Conservation (phyloP, 345 rosid genomes). For the Turnera subulata region DNA sequence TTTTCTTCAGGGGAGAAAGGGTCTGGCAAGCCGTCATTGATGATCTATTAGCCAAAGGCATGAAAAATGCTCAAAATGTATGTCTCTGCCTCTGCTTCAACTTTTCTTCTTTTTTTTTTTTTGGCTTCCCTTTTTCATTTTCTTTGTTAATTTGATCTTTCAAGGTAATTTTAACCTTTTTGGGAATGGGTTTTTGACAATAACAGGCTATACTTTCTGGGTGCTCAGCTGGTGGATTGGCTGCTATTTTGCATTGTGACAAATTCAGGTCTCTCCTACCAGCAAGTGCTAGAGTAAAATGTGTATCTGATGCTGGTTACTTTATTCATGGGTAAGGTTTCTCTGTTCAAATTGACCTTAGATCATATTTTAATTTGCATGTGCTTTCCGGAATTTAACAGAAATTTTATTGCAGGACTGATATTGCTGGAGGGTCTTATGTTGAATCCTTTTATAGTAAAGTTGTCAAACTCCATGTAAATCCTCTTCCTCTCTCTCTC, state of each 20-base stretch:
- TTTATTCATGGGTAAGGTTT: constrained; percentile 74
- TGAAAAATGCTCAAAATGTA: constrained; percentile 79
- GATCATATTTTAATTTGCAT: neutral
- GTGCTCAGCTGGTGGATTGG: constrained; percentile 96
- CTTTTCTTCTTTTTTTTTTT: too few relatives aligned
- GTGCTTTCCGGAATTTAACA: neutral
- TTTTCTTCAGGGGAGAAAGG: constrained; percentile 94
- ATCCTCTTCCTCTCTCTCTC: neutral
- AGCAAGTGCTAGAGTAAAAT: constrained; percentile 67
- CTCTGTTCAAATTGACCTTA: neutral
- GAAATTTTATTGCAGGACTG: constrained; percentile 46
- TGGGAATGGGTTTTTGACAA: neutral
- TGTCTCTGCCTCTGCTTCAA: neutral
- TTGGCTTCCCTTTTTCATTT: too few relatives aligned
- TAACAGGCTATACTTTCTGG: constrained; percentile 86
- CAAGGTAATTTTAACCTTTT: neutral
- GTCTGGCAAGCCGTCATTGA: constrained; percentile 72
- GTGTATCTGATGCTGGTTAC: constrained; percentile 92
- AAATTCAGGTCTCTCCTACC: constrained; percentile 70
- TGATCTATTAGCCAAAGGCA: constrained; percentile 76
- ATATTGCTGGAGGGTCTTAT: constrained; percentile 58
- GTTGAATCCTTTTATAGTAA: constrained; percentile 52
- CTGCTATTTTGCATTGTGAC: constrained; percentile 85
- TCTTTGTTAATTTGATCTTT: too few relatives aligned
- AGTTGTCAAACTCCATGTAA: constrained; percentile 83